These are phyloP conservation scores for Acanthamoeba healyi DNA, from an alignment of 208 protist genomes.

Conservation along the genomic window DNA sequence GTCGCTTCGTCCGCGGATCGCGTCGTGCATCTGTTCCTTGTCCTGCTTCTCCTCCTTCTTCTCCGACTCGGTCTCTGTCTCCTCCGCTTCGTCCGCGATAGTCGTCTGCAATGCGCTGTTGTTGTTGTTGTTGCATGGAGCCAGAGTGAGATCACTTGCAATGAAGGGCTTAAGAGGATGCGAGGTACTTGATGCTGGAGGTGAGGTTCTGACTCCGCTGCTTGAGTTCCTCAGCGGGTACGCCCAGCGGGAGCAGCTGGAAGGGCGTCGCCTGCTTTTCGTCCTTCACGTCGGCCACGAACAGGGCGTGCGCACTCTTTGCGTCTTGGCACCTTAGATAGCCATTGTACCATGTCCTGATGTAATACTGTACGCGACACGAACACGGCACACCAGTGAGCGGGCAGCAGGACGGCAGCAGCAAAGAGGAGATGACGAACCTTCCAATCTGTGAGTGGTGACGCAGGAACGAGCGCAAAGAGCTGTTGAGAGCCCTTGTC, in stretches of 20 bases:
- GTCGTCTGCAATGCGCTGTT: slow-evolving; percentile 13
- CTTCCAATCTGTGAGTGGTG: slow-evolving; percentile 25
- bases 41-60: slow-evolving; percentile 6
- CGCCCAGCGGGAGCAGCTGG: slow-evolving; percentile 38
- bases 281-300: slow-evolving; percentile 34
- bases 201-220: not conserved
- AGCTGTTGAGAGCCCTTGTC: slow-evolving; percentile 48
- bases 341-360: slow-evolving; percentile 35
- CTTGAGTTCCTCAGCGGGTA: slow-evolving; percentile 22
- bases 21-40: not conserved
- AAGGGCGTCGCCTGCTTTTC: slow-evolving; percentile 20
- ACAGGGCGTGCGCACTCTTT: not conserved
- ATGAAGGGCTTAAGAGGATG: not conserved
- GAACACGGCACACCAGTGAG: not conserved
- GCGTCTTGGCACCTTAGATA: slow-evolving; percentile 36
- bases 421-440: not conserved
- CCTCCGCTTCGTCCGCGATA: slow-evolving; percentile 1
- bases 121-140: not conserved
- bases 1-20: not conserved
- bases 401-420: not conserved
- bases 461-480: slow-evolving; percentile 18
- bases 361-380: not conserved
- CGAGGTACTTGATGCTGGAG: slow-evolving; percentile 22
- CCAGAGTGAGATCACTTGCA: not conserved
- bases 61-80: not conserved